Base-by-base conservation (phyloP, 352 stramenopile species). In the Achlya hypogyna region DNA sequence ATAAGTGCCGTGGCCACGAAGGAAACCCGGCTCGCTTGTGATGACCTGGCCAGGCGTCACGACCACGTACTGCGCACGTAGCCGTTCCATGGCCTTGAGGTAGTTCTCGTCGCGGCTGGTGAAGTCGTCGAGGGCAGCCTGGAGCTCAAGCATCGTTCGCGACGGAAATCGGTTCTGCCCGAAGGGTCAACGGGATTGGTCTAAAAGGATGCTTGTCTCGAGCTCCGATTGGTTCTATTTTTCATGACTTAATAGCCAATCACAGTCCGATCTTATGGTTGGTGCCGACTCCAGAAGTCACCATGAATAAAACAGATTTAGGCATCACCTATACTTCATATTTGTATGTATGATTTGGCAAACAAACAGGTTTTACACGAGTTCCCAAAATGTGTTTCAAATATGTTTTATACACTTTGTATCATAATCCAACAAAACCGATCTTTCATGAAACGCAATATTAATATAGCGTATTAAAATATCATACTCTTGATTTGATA, bases 1-100 rank as follows among this genome's bases (percentile, higher is more conserved):
- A 75, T 98, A 98, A 22, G 94, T 98, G 43, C 95, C 95, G 71
- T 98, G 95, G 43, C 95, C 95, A 53, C 92, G 89, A 56, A 98
- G 72, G 67, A 93, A 91, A 62, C 81, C 81, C 10, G 78, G 89
- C 22, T 86, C 79, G 0, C 79, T 90, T 58, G 77, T 91, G 71
- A 93, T 91, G 22, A 91, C 78, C 58, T 93, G 72, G 14, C 84
- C 82, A 25, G 84, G 82, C 25, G 79, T 90, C 51, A 93, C 84
- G 2, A 92, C 73, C 18, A 90, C 81, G 29, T 88, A 72, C 31
- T 80, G 69, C 10, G 35, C 23, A 16, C 54, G 54, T 12, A 64
- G 54, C 14, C 54, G 54, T 16, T 64, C 54, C 54, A 52, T 52
- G 22, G 23, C 28, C 32, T 27, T 52, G 54, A 25, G 45, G 54